Evolutionary conservation across 2,329 filamentous ascomycete genomes (phyloP).

Genomic region (Pseudogymnoascus sp.): DNA sequence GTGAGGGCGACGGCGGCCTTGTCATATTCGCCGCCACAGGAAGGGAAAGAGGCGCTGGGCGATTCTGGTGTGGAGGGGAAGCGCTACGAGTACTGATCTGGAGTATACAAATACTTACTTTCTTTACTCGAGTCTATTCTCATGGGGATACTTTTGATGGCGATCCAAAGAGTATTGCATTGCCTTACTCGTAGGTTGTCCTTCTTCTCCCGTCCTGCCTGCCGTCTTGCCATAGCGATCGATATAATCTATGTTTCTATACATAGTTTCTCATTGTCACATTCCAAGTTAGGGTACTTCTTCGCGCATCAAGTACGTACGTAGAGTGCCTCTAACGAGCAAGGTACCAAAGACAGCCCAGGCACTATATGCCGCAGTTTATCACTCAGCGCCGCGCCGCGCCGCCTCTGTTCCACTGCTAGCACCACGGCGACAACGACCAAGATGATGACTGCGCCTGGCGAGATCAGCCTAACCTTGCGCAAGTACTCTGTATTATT

Average conservation of each 20-base stretch:
- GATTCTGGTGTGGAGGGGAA: not conserved
- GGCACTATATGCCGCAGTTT: slow-evolving; percentile 3
- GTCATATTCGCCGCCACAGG: slow-evolving; percentile 5
- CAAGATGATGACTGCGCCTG: slow-evolving; percentile 1
- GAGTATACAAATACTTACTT: not conserved
- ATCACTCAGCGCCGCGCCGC: not conserved
- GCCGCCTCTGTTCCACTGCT: not conserved
- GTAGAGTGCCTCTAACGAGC: not conserved
- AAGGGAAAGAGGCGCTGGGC: not conserved
- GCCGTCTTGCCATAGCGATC: not conserved
- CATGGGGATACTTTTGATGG: not conserved
- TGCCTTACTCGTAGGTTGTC: not conserved
- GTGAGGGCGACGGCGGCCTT: slow-evolving; percentile 1
- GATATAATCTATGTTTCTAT: not conserved
- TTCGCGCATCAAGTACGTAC: not conserved
- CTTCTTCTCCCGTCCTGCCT: not conserved
- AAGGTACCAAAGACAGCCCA: slow-evolving; percentile 3
- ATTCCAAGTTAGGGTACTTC: not conserved
- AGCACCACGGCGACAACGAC: not conserved
- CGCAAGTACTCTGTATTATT: not conserved
- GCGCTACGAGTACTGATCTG: not conserved
- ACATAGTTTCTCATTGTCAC: not conserved
- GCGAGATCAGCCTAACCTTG: slow-evolving; percentile 3
- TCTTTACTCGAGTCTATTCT: not conserved
- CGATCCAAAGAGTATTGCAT: not conserved